Evolutionary conservation across 768 basidiomycete species (phyloP).

Genomic region (Leucosporidium yakuticum): DNA sequence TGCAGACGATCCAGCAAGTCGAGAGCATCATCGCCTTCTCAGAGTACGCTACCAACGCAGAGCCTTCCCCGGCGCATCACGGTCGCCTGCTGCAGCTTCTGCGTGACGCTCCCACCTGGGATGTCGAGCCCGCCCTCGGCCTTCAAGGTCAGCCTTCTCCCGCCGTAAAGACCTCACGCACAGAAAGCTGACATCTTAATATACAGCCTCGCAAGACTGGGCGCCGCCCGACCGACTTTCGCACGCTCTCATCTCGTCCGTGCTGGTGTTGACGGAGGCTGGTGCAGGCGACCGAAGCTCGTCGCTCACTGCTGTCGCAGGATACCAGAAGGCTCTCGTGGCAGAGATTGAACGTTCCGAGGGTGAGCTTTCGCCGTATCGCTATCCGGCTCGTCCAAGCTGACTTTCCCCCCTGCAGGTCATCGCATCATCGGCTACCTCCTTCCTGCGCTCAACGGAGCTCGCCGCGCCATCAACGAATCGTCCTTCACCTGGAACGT

Average conservation of each 20-base stretch:
- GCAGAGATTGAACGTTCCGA: conserved; percentile 54
- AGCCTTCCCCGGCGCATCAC: not conserved
- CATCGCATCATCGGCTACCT: conserved; percentile 66
- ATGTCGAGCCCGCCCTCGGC: conserved; percentile 27
- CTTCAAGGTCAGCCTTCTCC: conserved; percentile 15
- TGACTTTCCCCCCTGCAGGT: conserved; percentile 47
- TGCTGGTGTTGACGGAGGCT: conserved; percentile 62
- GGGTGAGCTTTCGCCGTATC: conserved; percentile 41
- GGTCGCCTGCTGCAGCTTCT: conserved; percentile 16
- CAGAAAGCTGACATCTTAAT: not conserved
- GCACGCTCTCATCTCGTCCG: conserved; percentile 67
- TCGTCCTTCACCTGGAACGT: conserved; percentile 68
- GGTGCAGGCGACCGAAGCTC: conserved; percentile 44
- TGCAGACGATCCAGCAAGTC: conserved; percentile 21
- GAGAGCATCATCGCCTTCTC: conserved; percentile 30
- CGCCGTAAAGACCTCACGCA: not conserved
- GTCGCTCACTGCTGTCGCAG: conserved; percentile 49
- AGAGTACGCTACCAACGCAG: conserved; percentile 4
- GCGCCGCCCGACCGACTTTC: conserved; percentile 48
- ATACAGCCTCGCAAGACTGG: not conserved
- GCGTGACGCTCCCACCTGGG: conserved; percentile 6
- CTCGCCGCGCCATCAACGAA: conserved; percentile 77
- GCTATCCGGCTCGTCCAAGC: not conserved
- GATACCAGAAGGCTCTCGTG: conserved; percentile 61
- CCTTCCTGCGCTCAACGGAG: conserved; percentile 74